Evolutionary conservation across 1,284 basidiomycete genomes (phyloP).

Genomic region (Ceraceosorus guamensis): DNA sequence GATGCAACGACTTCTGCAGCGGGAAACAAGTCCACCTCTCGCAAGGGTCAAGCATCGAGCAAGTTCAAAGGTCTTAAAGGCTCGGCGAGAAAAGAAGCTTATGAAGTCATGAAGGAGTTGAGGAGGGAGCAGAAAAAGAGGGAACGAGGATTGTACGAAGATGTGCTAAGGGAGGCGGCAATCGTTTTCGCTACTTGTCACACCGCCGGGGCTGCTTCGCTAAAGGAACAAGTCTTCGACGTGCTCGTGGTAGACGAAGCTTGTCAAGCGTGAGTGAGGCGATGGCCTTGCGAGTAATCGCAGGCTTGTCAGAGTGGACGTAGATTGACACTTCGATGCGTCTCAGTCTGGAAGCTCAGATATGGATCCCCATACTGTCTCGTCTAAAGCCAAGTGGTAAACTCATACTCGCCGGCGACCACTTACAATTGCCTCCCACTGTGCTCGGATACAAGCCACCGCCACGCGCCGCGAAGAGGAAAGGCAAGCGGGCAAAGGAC

Average conservation of each 20-base stretch:
- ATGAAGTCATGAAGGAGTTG: conserved; percentile 81
- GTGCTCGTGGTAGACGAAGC: conserved; percentile 85
- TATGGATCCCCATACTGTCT: conserved; percentile 30
- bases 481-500: conserved; percentile 21
- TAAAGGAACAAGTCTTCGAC: conserved; percentile 58
- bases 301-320: not conserved
- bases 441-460: conserved; percentile 52
- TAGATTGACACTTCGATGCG: conserved; percentile 61
- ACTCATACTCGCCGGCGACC: conserved; percentile 49
- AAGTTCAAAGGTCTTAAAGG: conserved; percentile 59
- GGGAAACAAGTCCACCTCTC: conserved; percentile 38
- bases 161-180: conserved; percentile 70
- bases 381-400: conserved; percentile 20
- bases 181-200: conserved; percentile 89
- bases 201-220: conserved; percentile 51
- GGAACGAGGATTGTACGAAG: conserved; percentile 71
- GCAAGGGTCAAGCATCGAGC: conserved; percentile 6
- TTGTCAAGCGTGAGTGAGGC: conserved; percentile 64
- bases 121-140: conserved; percentile 88
- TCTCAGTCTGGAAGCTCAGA: conserved; percentile 71
- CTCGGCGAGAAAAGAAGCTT: conserved; percentile 72
- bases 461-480: not conserved
- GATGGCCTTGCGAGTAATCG: not conserved
- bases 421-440: conserved; percentile 70
- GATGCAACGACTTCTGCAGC: conserved; percentile 17